Conservation (phyloP, 768 basidiomycete genomes). For the Agaricus blazei region DNA sequence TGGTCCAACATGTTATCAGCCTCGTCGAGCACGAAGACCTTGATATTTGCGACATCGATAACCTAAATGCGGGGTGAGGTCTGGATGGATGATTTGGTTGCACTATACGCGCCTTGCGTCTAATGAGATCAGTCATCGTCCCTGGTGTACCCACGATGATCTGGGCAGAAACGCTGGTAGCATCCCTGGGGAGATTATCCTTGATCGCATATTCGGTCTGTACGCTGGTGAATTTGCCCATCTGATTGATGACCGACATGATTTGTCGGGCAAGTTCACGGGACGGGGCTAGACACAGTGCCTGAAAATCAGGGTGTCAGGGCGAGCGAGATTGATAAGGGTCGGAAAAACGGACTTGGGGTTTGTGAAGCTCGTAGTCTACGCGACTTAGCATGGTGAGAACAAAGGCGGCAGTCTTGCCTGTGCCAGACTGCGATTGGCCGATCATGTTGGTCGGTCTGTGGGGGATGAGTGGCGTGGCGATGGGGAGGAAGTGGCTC, state of each 20-base stretch:
- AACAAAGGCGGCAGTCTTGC: conserved; percentile 98
- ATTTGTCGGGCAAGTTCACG: conserved; percentile 97
- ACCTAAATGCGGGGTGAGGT: conserved; percentile 26
- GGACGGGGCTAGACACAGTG: conserved; percentile 95
- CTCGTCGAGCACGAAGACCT: conserved; percentile 95
- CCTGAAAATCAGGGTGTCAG: conserved; percentile 37
- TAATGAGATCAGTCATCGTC: conserved; percentile 85
- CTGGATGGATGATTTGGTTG: neutral
- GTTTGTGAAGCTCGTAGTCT: conserved; percentile 75
- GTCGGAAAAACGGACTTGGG: conserved; percentile 53
- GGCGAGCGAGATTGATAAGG: neutral
- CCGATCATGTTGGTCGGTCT: conserved; percentile 99
- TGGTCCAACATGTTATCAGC: conserved; percentile 99
- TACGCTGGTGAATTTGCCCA: conserved; percentile 93
- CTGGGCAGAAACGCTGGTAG: conserved; percentile 73
- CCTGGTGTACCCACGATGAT: conserved; percentile 96
- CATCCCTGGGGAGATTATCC: conserved; percentile 67
- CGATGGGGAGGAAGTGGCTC: neutral
- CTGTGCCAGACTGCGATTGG: conserved; percentile 98
- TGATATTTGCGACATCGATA: conserved; percentile 75
- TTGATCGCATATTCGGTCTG: conserved; percentile 96
- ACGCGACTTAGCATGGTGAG: conserved; percentile 95
- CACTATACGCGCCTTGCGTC: conserved; percentile 39
- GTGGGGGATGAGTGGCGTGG: neutral
- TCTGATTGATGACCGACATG: conserved; percentile 87